Evolutionary conservation across 1,139 yeast species (phyloP).

Genomic region (Kodamaea plutei): DNA sequence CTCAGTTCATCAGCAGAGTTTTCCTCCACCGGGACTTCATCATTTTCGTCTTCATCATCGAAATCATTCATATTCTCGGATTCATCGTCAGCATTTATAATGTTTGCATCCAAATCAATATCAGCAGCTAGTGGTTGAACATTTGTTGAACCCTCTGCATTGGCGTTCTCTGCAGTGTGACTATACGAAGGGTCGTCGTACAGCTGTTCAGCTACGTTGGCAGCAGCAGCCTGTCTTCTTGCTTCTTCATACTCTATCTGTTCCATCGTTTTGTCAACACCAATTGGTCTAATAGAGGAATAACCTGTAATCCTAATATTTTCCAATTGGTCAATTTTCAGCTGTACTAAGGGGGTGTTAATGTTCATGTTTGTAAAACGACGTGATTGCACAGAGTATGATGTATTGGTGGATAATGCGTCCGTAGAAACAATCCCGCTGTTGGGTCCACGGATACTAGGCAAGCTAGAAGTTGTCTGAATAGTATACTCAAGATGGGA

Average conservation of each 20-base stretch:
- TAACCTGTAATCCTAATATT: slow-evolving; percentile 48
- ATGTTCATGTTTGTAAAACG: slow-evolving; percentile 10
- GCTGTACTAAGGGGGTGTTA: slow-evolving; percentile 27
- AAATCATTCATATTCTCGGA: slow-evolving; percentile 14
- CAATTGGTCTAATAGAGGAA: slow-evolving; percentile 49
- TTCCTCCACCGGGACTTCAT: neutral
- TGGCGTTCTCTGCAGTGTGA: slow-evolving; percentile 15
- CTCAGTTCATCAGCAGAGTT: slow-evolving; percentile 6
- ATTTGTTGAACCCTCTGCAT: slow-evolving; percentile 11
- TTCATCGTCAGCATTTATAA: slow-evolving; percentile 40
- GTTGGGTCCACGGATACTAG: slow-evolving; percentile 10
- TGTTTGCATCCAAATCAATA: slow-evolving; percentile 45
- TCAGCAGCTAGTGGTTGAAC: slow-evolving; percentile 13
- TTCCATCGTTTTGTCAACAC: slow-evolving; percentile 52
- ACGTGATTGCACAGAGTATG: slow-evolving; percentile 3
- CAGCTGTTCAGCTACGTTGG: slow-evolving; percentile 8
- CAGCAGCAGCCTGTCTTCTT: slow-evolving; percentile 12
- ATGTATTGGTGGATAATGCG: neutral
- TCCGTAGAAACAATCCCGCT: slow-evolving; percentile 2
- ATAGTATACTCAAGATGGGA: slow-evolving; percentile 31
- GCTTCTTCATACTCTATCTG: slow-evolving; percentile 32
- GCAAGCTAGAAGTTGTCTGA: slow-evolving; percentile 15
- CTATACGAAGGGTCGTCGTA: slow-evolving; percentile 13
- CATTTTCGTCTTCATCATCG: slow-evolving; percentile 13
- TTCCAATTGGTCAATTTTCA: slow-evolving; percentile 38